These are phyloP conservation scores for Arbutus unedo DNA, from an alignment of 148 eudicot genomes.

Conservation along the genomic window DNA sequence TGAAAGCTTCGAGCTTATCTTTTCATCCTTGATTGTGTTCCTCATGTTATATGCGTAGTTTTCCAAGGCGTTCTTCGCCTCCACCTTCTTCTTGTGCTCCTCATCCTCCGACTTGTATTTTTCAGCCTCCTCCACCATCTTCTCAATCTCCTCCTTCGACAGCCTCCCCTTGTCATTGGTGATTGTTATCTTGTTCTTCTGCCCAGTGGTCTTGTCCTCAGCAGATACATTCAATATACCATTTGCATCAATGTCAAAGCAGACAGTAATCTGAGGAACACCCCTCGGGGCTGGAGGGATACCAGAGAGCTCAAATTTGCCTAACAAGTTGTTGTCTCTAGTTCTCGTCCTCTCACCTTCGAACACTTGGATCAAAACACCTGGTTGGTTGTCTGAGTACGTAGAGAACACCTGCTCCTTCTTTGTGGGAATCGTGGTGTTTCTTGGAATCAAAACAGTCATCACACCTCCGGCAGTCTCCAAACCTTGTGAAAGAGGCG, in stretches of 20 bases:
- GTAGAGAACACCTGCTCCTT: constrained; percentile 26
- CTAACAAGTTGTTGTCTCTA: constrained; percentile 32
- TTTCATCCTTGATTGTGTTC: constrained; percentile 32
- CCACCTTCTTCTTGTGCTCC: constrained; percentile 36
- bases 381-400: constrained; percentile 25
- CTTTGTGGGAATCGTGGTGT: constrained; percentile 29
- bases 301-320: constrained; percentile 29
- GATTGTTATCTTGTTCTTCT: constrained; percentile 28
- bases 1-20: constrained; percentile 22
- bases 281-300: constrained; percentile 39
- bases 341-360: constrained; percentile 35
- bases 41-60: constrained; percentile 35
- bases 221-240: constrained; percentile 32
- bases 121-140: constrained; percentile 32
- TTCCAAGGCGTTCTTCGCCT: constrained; percentile 37
- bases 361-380: constrained; percentile 25
- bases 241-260: constrained; percentile 32
- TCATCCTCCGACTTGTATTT: constrained; percentile 38
- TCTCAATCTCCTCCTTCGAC: constrained; percentile 37
- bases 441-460: constrained; percentile 30
- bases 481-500: constrained; percentile 27
- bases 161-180: constrained; percentile 28
- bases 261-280: constrained; percentile 28
- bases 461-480: constrained; percentile 35
- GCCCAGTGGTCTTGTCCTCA: constrained; percentile 28